Evolutionary conservation across 148 eudicot genomes (phyloP), one percentile per base, ranked within the genome.

Genomic region (Simmondsia chinensis): DNA sequence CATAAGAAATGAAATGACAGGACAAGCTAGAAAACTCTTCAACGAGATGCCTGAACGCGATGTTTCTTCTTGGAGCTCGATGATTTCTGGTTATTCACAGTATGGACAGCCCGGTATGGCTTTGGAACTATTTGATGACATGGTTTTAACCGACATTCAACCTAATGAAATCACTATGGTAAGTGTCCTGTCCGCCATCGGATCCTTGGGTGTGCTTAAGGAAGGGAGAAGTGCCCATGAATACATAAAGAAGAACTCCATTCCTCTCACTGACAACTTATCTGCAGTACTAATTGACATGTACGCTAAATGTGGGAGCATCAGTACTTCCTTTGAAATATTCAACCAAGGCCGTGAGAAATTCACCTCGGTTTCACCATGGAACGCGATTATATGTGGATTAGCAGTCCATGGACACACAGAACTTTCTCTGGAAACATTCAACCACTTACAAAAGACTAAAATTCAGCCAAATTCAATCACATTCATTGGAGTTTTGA

Each of bases 121-220:
- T 56, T 43, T 82, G 21, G 71, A 76, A 28, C 72, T 87, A 38
- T 82, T 87, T 36, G 71, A 63, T 19, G 69, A 69, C 32, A 87
- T 87, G 96, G 73, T 87, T 25, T 57, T 39, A 23, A 40, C 48
- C n/a, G 70, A 68, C 31, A 43, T 79, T 47, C 59, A 57, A 56
- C 93, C 96, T 26, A 87, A 79, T 15, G 96, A 76, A 60, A 70
- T 87, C 44, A 87, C 94, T 8, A 87, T 87, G 96, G 76, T 87
- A 26, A 71, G 94, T 48, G 84, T 87, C 37, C 50, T 87, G 35
- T 87, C 96, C 26, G 77, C 96, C 15, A 68, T 76, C 50, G 86
- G 93, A 26, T 58, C 81, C 15, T 35, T 69, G 16, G 87, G 96
- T 19, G 48, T 36, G 9, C 40, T 82, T 52, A 43, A 66, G 20